Evolutionary conservation across 1,139 yeast species (phyloP).

Genomic region (Nakaseomyces glabratus): DNA sequence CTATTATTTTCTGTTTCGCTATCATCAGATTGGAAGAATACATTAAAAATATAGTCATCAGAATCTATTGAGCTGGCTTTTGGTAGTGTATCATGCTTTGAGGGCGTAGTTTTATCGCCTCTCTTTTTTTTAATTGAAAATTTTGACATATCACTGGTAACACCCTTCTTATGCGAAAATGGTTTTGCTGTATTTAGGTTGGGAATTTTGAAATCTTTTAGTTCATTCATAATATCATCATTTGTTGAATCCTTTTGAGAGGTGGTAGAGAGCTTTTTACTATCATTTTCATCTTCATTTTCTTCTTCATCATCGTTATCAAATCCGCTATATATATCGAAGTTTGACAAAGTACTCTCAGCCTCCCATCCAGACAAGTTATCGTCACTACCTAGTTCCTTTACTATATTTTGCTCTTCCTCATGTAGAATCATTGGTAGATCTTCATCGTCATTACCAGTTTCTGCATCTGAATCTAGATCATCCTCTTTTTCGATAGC

Average conservation of each 20-base stretch:
- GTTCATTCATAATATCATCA: constrained; percentile 27
- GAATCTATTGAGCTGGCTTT: too few relatives aligned
- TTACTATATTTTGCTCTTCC: constrained; percentile 40
- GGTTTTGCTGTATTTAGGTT: too few relatives aligned
- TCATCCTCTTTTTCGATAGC: constrained; percentile 58
- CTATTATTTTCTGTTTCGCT: constrained; percentile 21
- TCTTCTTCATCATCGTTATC: constrained; percentile 24
- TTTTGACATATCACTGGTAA: constrained; percentile 33
- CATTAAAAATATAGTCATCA: constrained; percentile 30
- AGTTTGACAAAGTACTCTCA: constrained; percentile 9
- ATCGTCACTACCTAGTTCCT: constrained; percentile 23
- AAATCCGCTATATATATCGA: constrained; percentile 11
- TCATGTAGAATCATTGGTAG: constrained; percentile 40
- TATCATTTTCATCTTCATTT: constrained; percentile 37
- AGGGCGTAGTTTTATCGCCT: constrained; percentile 11
- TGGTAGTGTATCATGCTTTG: constrained; percentile 2
- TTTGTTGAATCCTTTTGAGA: not conserved
- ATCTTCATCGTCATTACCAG: constrained; percentile 46
- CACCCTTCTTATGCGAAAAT: constrained; percentile 19
- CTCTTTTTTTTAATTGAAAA: constrained; percentile 24
- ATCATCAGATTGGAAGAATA: constrained; percentile 30
- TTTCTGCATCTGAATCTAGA: constrained; percentile 27
- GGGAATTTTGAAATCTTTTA: not conserved
- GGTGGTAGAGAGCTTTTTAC: not conserved
- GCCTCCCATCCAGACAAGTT: constrained; percentile 7